Conservation (phyloP, 2,329 filamentous ascomycete species). For the Camptophora hylomeconis region DNA sequence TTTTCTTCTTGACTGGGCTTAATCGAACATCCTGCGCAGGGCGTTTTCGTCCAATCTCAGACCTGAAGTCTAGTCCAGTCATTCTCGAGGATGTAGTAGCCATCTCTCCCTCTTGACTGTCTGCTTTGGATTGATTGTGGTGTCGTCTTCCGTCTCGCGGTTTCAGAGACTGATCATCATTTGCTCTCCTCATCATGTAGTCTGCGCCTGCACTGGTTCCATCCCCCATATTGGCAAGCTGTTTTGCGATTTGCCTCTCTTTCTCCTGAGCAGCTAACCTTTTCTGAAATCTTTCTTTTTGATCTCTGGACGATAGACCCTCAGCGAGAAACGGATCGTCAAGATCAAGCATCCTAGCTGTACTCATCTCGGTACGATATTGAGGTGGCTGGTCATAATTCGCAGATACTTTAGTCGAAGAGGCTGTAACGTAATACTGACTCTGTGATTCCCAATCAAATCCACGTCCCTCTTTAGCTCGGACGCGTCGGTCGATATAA, state of each 20-base stretch:
- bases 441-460: conserved; percentile 4
- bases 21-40: conserved; percentile 28
- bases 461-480: neutral
- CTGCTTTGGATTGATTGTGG: no score
- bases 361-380: conserved; percentile 10
- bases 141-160: no score
- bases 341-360: conserved; percentile 26
- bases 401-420: no score
- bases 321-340: conserved; percentile 30
- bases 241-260: conserved; percentile 32
- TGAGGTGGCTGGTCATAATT: conserved; percentile 1
- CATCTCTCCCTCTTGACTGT: no score
- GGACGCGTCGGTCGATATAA: neutral
- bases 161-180: no score
- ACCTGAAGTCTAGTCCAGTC: no score
- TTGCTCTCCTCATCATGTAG: conserved; percentile 26
- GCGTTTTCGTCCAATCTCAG: conserved; percentile 15
- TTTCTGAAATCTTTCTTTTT: conserved; percentile 29
- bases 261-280: conserved; percentile 30
- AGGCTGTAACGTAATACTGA: conserved; percentile 4
- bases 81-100: no score
- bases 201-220: conserved; percentile 28
- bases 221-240: conserved; percentile 22
- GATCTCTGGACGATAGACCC: conserved; percentile 25
- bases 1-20: conserved; percentile 32